Percentiles rank a stretch among this genome's conserved stretches.
Evolutionary conservation across 768 basidiomycete genomes (phyloP).

Genomic region (Mycena albidolilacea): DNA sequence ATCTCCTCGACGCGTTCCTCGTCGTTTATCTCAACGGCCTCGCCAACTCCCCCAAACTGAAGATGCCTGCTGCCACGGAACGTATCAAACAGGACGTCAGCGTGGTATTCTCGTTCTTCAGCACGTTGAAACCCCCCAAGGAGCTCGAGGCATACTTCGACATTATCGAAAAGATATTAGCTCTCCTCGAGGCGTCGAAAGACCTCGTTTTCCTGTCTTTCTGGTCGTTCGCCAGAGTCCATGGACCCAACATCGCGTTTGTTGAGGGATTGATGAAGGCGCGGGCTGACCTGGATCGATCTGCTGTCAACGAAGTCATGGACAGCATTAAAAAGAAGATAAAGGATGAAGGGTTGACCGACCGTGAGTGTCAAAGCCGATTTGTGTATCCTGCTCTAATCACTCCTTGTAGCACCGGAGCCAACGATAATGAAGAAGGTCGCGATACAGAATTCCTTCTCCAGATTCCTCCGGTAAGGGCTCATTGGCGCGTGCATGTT

Average conservation of each 20-base stretch:
- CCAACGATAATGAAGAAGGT: slow-evolving; percentile 95
- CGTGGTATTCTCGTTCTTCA: slow-evolving; percentile 86
- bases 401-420: slow-evolving; percentile 70
- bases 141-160: slow-evolving; percentile 90
- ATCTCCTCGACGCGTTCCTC: slow-evolving; percentile 92
- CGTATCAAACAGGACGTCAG: slow-evolving; percentile 88
- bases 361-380: slow-evolving; percentile 70
- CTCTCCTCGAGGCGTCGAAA: slow-evolving; percentile 88
- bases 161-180: slow-evolving; percentile 86
- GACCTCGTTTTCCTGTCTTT: slow-evolving; percentile 94
- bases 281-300: slow-evolving; percentile 92
- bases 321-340: slow-evolving; percentile 94
- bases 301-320: slow-evolving; percentile 91
- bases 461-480: slow-evolving; percentile 73
- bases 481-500: neutral
- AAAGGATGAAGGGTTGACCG: slow-evolving; percentile 87
- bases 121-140: slow-evolving; percentile 78
- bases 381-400: slow-evolving; percentile 28
- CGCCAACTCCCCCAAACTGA: slow-evolving; percentile 86
- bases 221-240: slow-evolving; percentile 93
- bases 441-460: slow-evolving; percentile 80
- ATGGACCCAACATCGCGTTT: slow-evolving; percentile 94
- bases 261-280: slow-evolving; percentile 93
- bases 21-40: slow-evolving; percentile 92
- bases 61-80: slow-evolving; percentile 88